These are phyloP conservation scores for Nannochloris sp. DNA, from an alignment of 139 green algal genomes.

Conservation along the genomic window DNA sequence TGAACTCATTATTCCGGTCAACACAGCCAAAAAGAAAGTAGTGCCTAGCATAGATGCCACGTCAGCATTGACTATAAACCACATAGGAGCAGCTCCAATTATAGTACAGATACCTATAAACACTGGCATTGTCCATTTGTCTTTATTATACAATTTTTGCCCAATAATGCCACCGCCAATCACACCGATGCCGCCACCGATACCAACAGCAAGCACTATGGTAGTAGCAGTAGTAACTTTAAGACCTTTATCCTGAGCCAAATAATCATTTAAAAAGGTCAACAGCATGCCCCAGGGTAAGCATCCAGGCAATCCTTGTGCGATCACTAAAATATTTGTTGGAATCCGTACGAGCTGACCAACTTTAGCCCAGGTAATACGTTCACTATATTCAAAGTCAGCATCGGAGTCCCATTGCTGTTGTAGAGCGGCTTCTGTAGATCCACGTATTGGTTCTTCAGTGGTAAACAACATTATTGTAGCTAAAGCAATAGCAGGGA, in stretches of 20 bases:
- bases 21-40: slow-evolving; percentile 24
- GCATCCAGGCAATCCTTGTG: slow-evolving; percentile 58
- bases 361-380: slow-evolving; percentile 53
- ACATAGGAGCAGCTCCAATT: slow-evolving; percentile 43
- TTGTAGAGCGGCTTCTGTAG: slow-evolving; percentile 39
- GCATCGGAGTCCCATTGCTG: slow-evolving; percentile 3
- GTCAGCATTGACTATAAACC: slow-evolving; percentile 57
- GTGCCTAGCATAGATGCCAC: slow-evolving; percentile 13
- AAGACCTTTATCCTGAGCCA: slow-evolving; percentile 45
- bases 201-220: slow-evolving; percentile 62
- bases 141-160: slow-evolving; percentile 72
- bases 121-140: slow-evolving; percentile 31
- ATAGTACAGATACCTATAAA: slow-evolving; percentile 44
- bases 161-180: slow-evolving; percentile 54
- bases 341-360: slow-evolving; percentile 35
- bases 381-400: slow-evolving; percentile 46
- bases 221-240: slow-evolving; percentile 23
- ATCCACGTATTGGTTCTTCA: slow-evolving; percentile 52
- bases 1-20: slow-evolving; percentile 8
- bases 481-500: slow-evolving; percentile 48
- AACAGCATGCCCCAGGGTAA: slow-evolving; percentile 75
- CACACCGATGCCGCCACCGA: slow-evolving; percentile 58
- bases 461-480: slow-evolving; percentile 48
- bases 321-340: slow-evolving; percentile 62
- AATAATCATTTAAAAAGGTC: slow-evolving; percentile 79